Evolutionary conservation across 2,329 filamentous ascomycete genomes (phyloP).

Genomic region (Trichoderma sp.): DNA sequence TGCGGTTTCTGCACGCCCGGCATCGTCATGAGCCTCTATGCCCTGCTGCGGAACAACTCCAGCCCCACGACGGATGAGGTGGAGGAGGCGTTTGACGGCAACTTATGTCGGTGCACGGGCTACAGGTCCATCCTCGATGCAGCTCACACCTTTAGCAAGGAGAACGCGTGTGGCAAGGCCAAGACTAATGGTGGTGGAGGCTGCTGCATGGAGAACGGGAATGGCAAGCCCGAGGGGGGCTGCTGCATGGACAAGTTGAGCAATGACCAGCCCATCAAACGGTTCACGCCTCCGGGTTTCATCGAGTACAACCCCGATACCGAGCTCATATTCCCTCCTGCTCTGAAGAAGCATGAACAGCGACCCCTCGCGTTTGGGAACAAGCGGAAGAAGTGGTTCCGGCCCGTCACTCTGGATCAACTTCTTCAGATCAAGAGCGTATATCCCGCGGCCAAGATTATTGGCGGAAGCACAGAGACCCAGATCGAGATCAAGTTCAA

Average conservation of each 20-base stretch:
- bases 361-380: slow-evolving; percentile 87
- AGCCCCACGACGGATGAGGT: slow-evolving; percentile 78
- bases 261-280: slow-evolving; percentile 59
- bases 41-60: slow-evolving; percentile 81
- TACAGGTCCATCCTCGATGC: slow-evolving; percentile 94
- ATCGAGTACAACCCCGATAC: slow-evolving; percentile 94
- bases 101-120: slow-evolving; percentile 92
- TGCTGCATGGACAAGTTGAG: slow-evolving; percentile 70
- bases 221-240: slow-evolving; percentile 45
- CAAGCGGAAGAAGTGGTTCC: slow-evolving; percentile 91
- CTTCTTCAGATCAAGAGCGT: slow-evolving; percentile 87
- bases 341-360: slow-evolving; percentile 79
- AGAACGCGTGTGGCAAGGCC: slow-evolving; percentile 54
- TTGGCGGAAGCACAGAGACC: slow-evolving; percentile 93
- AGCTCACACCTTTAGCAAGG: slow-evolving; percentile 80
- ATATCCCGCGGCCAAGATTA: slow-evolving; percentile 86
- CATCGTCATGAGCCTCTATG: slow-evolving; percentile 97
- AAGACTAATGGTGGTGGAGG: slow-evolving; percentile 52
- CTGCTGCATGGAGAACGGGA: slow-evolving; percentile 71
- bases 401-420: slow-evolving; percentile 83
- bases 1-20: slow-evolving; percentile 95
- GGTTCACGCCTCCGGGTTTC: slow-evolving; percentile 84
- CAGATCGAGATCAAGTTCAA: slow-evolving; percentile 99
- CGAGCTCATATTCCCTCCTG: slow-evolving; percentile 90
- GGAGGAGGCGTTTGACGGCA: slow-evolving; percentile 96